Evolutionary conservation across 2,329 filamentous ascomycete species (phyloP).

Genomic region (Aspergillus ochraceus): DNA sequence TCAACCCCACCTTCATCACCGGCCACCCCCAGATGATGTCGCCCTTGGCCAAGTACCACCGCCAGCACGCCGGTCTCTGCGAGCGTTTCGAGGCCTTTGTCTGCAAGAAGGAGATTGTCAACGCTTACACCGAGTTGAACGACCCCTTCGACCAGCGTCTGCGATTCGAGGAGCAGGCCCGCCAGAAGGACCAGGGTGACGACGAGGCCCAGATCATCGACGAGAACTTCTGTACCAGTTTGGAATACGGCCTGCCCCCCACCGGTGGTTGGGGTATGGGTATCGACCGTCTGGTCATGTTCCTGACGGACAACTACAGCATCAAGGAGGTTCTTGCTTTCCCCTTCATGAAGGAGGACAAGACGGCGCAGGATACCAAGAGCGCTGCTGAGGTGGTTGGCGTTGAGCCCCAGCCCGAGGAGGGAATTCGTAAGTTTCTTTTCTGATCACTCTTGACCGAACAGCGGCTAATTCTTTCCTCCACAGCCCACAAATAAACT

Average conservation of each 20-base stretch:
- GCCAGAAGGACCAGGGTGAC: conserved; percentile 94
- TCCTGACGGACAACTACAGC: conserved; percentile 90
- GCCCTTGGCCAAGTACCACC: conserved; percentile 93
- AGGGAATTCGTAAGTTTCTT: conserved; percentile 55
- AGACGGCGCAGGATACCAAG: conserved; percentile 47
- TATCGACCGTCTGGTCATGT: conserved; percentile 92
- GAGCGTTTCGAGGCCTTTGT: conserved; percentile 98
- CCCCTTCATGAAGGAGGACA: conserved; percentile 96
- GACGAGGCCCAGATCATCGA: conserved; percentile 96
- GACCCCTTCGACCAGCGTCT: conserved; percentile 92
- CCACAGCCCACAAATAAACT: conserved; percentile 35
- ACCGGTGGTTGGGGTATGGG: conserved; percentile 97
- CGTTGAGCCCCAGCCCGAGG: conserved; percentile 59
- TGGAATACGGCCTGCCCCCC: conserved; percentile 89
- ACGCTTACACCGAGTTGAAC: conserved; percentile 97
- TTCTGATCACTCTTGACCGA: background rate
- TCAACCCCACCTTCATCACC: conserved; percentile 90
- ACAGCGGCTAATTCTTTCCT: conserved; percentile 21
- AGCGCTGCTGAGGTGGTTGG: conserved; percentile 64
- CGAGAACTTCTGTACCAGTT: conserved; percentile 87
- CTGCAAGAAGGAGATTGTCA: conserved; percentile 94
- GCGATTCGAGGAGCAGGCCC: conserved; percentile 90
- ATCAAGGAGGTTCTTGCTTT: conserved; percentile 97
- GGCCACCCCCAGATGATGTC: conserved; percentile 90
- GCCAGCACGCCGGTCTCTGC: conserved; percentile 76